Evolutionary conservation across 805 yeast genomes (phyloP), one percentile per base, ranked within the genome.

Genomic region (Candida oleophila): DNA sequence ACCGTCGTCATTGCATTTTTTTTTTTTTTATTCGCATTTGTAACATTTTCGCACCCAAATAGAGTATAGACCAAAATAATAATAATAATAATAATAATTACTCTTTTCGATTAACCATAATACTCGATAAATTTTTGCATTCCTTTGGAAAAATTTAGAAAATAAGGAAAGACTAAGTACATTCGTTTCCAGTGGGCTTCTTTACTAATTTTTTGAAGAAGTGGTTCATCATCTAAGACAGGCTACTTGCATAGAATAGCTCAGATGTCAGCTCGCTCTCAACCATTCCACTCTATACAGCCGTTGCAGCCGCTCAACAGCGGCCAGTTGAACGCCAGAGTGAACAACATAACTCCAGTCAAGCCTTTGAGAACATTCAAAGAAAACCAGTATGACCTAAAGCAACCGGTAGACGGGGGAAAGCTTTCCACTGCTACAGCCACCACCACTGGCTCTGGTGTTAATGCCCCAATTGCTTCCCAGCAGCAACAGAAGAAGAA

Each of bases 241-340:
- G n/a, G n/a, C n/a, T n/a, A n/a, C n/a, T n/a, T n/a, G n/a, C n/a
- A n/a, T n/a, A 25, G 11, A 25, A 25, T 25, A 33, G 7, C 16
- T 14, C n/a, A n/a, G 22, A 38, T 38, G 41, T 38, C 41, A 20
- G 21, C 34, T 41, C 43, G 43, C 19, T 30, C 36, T 12, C 43
- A 41, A 41, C 41, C 41, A 14, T 30, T 41, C 37, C 43, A 41
- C 8, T 11, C 19, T 16, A 28, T 69, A 44, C 77, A 77, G 56
- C 81, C 83, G 25, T 73, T 79, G 54, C 83, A 79, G 57, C 78
- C 83, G 45, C 68, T 79, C 48, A 78, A 76, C 56, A 73, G 64
- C 56, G 80, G 77, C 43, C 82, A 78, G 53, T 61, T 79, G 49
- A 78, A 79, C 55, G 57, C 71, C 34, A 69, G 80, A 54, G 60